Percentiles rank a stretch among this genome's conserved stretches.
phyloP scores from a whole-genome alignment of 2,329 filamentous ascomycete species.

The Fusarium subglutinans region DNA sequence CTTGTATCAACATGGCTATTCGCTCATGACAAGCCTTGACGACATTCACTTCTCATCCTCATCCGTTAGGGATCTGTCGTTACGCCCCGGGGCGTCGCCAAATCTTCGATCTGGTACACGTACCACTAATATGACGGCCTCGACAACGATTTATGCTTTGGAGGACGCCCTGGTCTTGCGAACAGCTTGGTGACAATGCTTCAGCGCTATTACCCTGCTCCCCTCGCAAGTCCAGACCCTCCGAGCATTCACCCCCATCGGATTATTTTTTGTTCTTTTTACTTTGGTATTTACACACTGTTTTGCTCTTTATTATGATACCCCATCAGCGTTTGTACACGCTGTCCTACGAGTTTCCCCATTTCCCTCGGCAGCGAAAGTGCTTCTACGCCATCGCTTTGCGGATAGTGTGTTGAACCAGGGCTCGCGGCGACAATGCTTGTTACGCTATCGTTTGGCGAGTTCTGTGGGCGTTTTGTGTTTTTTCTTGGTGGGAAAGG shows the following conservation, averaged over 20 bases:
- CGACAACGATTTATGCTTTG: constrained; percentile 56
- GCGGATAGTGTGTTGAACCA: constrained; percentile 62
- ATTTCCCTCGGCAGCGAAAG: constrained; percentile 61
- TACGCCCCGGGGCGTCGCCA: background rate
- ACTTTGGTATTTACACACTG: constrained; percentile 29
- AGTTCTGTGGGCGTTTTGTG: constrained; percentile 58
- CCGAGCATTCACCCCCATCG: background rate
- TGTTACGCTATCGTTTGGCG: constrained; percentile 60
- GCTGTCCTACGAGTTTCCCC: constrained; percentile 53
- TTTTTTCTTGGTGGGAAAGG: constrained; percentile 11
- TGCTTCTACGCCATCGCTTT: constrained; percentile 64
- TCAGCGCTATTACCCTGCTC: constrained; percentile 57
- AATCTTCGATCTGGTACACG: background rate
- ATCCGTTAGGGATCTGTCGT: background rate
- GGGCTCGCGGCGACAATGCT: constrained; percentile 62
- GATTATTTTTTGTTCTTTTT: constrained; percentile 24
- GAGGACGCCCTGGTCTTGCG: constrained; percentile 17
- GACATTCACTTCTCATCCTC: constrained; percentile 27
- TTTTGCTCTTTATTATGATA: constrained; percentile 50
- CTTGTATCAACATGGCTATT: constrained; percentile 20
- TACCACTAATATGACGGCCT: constrained; percentile 32
- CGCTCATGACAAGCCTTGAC: constrained; percentile 4
- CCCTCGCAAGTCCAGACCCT: background rate
- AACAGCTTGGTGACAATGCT: constrained; percentile 59
- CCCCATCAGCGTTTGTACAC: constrained; percentile 57